Evolutionary conservation across 495 filamentous ascomycete species (phyloP), one percentile per base, ranked within the genome.

Genomic region (Xylaria grammica): DNA sequence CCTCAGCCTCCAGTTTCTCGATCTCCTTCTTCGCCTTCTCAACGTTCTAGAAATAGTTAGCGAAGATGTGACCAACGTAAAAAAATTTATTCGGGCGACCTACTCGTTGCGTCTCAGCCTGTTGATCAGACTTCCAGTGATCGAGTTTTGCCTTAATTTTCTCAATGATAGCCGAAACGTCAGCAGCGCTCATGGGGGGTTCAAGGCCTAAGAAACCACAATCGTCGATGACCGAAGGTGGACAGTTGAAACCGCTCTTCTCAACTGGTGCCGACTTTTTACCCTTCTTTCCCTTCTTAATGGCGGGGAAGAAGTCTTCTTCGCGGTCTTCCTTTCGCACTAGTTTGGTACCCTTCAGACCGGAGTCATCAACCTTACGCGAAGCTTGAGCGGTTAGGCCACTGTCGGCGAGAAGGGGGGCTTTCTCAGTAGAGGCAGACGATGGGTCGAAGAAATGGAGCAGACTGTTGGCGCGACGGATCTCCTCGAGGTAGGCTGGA

Each of bases 71-170:
- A 5, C 63, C 32, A 44, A 17, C 17, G 8, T 56, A 44, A 53
- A 11, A 9, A 27, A 15, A 11, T 24, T 30, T 46, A 20, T 2
- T 50, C 20, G 22, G 34, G 34, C 49, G 70, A 82, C 86, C 78
- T 77, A 97, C 95, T 85, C 92, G 90, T 65, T 90, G 87, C n/a
- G 95, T 99, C 82, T 97, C 92, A 60, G 85, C 82, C 38, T 91
- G 86, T 80, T 97, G 94, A 78, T 96, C 90, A 44, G 87, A 83
- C 84, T 97, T 97, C 92, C 94, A 99, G 69, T 89, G 85, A n/a
- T 87, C 89, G 42, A 97, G 81, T 84, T 98, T 98, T 63, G 85
- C 90, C 74, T 92, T 92, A 68, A 98, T 83, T 82, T 96, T 94
- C 84, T 97, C 93, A 13, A 91, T 77, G 2, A 85, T 85, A 46